phyloP scores from a whole-genome alignment of 805 yeast species.

The Ogataea pini region DNA sequence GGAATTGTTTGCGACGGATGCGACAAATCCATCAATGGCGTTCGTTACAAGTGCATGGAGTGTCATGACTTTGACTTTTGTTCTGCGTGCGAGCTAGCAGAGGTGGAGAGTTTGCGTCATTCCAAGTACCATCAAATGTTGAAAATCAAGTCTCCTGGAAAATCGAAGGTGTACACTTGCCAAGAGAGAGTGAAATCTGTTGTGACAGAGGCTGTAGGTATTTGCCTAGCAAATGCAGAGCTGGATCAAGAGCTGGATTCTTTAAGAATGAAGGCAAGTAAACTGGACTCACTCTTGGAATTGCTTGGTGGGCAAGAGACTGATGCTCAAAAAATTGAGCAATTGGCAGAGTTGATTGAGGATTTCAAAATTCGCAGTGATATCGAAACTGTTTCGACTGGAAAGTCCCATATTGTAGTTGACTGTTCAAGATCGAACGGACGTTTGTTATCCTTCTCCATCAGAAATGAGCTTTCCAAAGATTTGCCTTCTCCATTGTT shows the following conservation, averaged over 20 bases:
- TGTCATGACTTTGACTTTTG: conserved; percentile 58
- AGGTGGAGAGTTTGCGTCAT: conserved; percentile 21
- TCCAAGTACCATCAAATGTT: conserved; percentile 29
- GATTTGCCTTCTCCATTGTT: conserved; percentile 15
- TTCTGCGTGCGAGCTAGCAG: conserved; percentile 39
- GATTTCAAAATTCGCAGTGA: conserved; percentile 13
- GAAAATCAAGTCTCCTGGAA: conserved; percentile 25
- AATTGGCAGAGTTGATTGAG: conserved; percentile 15
- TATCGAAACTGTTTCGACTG: background rate
- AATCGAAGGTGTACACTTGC: conserved; percentile 11
- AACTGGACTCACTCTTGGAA: conserved; percentile 18
- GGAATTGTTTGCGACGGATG: conserved; percentile 37
- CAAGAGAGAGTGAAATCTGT: background rate
- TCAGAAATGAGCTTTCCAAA: conserved; percentile 10
- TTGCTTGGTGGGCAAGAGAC: conserved; percentile 8
- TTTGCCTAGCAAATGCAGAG: background rate
- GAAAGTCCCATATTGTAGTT: conserved; percentile 2
- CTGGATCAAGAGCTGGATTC: conserved; percentile 11
- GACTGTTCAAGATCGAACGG: conserved; percentile 4
- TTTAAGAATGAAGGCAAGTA: conserved; percentile 11
- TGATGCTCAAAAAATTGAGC: conserved; percentile 15
- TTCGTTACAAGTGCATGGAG: conserved; percentile 51
- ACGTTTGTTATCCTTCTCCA: conserved; percentile 7
- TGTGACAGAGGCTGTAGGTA: background rate
- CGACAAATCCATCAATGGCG: conserved; percentile 36